These are phyloP conservation scores for Sporodiniella umbellata DNA, from an alignment of 371 early-diverging fungal genomes.

Conservation along the genomic window DNA sequence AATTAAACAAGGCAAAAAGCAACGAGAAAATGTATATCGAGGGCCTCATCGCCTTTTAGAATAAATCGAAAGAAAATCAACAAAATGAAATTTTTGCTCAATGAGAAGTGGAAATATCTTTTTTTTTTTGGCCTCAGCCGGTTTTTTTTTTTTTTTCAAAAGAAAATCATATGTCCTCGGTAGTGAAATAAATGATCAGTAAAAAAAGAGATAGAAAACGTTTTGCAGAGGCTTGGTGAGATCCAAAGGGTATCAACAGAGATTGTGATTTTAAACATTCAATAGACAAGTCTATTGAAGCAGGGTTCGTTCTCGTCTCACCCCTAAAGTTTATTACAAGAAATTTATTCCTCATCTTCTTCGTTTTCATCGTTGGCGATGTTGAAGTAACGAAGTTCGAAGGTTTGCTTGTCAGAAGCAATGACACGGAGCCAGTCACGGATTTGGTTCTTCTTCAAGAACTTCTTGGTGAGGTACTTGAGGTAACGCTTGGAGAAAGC, in stretches of 20 bases:
- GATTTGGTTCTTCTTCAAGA: constrained; percentile 98
- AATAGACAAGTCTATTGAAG: constrained; percentile 10
- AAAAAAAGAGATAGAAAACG: too few species aligned
- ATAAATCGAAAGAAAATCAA: too few species aligned
- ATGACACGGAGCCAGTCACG: constrained; percentile 98
- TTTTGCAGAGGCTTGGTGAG: not conserved
- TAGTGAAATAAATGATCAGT: too few species aligned
- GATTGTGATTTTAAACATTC: constrained; percentile 24
- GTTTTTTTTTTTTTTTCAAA: too few species aligned
- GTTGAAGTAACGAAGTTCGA: constrained; percentile 96
- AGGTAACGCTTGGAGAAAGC: constrained; percentile 97
- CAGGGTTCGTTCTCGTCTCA: constrained; percentile 70
- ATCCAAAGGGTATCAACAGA: constrained; percentile 11
- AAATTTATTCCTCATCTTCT: constrained; percentile 62
- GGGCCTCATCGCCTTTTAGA: too few species aligned
- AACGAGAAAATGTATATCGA: too few species aligned
- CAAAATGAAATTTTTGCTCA: too few species aligned
- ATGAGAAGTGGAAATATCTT: too few species aligned
- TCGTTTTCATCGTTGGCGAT: constrained; percentile 84
- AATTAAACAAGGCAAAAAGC: too few species aligned
- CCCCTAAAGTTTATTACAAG: constrained; percentile 26
- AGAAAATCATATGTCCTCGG: too few species aligned
- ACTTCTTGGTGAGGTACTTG: constrained; percentile 99
- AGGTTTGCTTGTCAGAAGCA: constrained; percentile 87
- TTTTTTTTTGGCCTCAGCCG: too few species aligned